Evolutionary conservation across 345 rosid genomes (phyloP).

Genomic region (Hypericum androsaemum): DNA sequence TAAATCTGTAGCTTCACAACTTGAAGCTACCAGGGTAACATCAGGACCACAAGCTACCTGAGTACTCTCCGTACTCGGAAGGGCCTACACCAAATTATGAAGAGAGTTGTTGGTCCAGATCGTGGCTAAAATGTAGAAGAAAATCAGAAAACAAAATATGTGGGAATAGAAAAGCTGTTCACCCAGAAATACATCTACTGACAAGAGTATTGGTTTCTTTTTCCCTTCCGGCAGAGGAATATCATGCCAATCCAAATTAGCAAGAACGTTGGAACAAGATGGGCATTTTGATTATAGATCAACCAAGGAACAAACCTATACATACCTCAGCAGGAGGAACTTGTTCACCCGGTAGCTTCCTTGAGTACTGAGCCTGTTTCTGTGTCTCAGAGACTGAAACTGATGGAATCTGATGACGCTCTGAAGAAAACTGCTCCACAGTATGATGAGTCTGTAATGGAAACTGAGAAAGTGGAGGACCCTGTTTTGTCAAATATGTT

Average conservation of each 20-base stretch:
- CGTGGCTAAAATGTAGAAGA: background rate
- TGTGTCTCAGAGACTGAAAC: conserved; percentile 33
- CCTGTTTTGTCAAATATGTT: conserved; percentile 33
- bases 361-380: conserved; percentile 25
- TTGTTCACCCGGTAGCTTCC: conserved; percentile 32
- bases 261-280: background rate
- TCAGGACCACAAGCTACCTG: conserved; percentile 21
- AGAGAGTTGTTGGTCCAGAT: background rate
- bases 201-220: no score
- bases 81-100: conserved; percentile 21
- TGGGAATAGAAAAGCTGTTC: no score
- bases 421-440: conserved; percentile 25
- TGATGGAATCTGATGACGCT: conserved; percentile 23
- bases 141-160: background rate
- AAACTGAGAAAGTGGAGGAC: conserved; percentile 23
- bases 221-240: no score
- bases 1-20: conserved; percentile 22
- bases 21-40: conserved; percentile 23
- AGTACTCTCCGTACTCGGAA: conserved; percentile 21
- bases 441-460: conserved; percentile 32
- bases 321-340: conserved; percentile 31
- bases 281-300: conserved; percentile 1
- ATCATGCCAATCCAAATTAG: no score
- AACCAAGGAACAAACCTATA: conserved; percentile 6
- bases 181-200: no score